Base-by-base conservation (phyloP, 2,329 filamentous ascomycete species). In the Xylariales sp. region DNA sequence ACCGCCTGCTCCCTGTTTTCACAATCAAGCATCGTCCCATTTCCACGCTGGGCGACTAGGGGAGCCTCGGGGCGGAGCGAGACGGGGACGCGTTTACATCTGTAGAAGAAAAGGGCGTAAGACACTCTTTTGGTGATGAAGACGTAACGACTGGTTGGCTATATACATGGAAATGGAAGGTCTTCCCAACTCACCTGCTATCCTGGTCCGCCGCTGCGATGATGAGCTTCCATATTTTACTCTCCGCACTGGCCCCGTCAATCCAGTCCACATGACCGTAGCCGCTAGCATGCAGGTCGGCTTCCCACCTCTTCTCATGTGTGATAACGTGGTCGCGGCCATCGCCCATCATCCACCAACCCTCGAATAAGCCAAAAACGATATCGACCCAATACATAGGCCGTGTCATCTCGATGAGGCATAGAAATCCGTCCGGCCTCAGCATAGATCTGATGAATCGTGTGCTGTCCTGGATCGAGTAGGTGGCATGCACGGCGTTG, bases 271-370 rank as follows among this genome's bases (percentile, higher is more conserved):
- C 74, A 12, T 74, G 67, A 6, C 69, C 71, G 50, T 72, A 80
- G 1, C 78, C 78, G 2, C 68, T 72, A 0, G 62, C 36, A 3
- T 71, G 73, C 2, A 80, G 58, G 1, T 62, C 73, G 10, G 55
- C 18, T 30, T 73, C 50, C 79, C 78, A 80, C 2, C 28, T 23
- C 14, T 45, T 28, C 8, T 69, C 68, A 10, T 66, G n/a, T 6
- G 69, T 62, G 14, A 78, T 7, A 14, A 72, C 73, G 64, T 79
- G 74, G 14, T 64, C 60, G 2, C 75, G 71, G 1, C 76, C 78
- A 53, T 81, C 79, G 3, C 76, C 71, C 34, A 78, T 80, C 30
- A 77, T 63, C 80, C 80, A 82, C 80, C 80, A 81, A 1, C 80
- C 80, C 30, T 81, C 77, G 2, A 81, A 69, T 0, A 80, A 65